Base-by-base conservation (phyloP, 495 filamentous ascomycete genomes). In the Penicillium diatomitis region DNA sequence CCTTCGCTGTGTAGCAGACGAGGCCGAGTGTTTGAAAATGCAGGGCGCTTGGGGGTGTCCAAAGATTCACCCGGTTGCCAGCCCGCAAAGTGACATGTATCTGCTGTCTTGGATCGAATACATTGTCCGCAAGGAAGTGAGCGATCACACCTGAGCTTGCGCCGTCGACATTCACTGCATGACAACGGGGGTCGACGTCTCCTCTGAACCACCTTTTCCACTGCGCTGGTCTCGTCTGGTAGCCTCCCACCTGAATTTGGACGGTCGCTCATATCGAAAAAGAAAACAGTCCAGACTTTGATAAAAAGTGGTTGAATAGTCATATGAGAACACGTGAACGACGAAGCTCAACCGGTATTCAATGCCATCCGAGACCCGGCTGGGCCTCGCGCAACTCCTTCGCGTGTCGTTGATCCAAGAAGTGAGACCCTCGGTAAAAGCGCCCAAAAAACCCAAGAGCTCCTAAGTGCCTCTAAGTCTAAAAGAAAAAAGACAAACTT, bases 81-180 rank as follows among this genome's bases (percentile, higher is more conserved):
- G 9, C 64, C 63, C 4, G 58, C 59, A 49, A 68, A 73, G 4
- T 63, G 56, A 36, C 70, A 73, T 8, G 52, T 53, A 0, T 65
- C 60, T 0, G 69, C 60, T 9, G 62, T 66, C 37, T 71, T 69
- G 6, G 67, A 68, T 50, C 82, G 80, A 35, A 69, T 57, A 58
- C 83, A 86, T 57, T 85, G 83, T 33, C 76, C 75, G 52, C 83
- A 86, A 20, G 83, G 82, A 41, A 78, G 76, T 31, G 70, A 68
- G 31, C 82, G 79, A 58, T 86, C 81, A 65, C 83, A 87, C 62
- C 82, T 85, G 52, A 86, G 74, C 65, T 87, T 87, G 47, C 82
- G 74, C 32, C 77, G 73, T 47, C 83, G 77, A 52, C 83, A 87
- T 48, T 73, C 60, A 11, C 68, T 71, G 48, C 71, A 73, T 29